These are phyloP conservation scores for Penicillium fuscoglaucum DNA, from an alignment of 2,329 filamentous ascomycete species.

Conservation along the genomic window DNA sequence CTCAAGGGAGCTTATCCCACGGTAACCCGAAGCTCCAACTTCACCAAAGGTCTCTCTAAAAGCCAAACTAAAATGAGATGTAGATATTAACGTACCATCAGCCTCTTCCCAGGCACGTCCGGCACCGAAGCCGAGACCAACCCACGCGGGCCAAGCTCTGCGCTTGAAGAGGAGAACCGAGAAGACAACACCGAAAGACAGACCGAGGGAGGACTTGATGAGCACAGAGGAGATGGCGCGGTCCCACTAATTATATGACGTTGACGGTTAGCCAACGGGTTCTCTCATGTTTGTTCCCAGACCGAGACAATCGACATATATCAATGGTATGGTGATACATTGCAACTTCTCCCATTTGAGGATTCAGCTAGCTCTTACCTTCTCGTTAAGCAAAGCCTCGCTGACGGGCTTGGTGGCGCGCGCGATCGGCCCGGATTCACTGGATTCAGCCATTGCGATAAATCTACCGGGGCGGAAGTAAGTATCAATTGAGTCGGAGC, in stretches of 20 bases:
- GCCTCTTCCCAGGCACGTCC: constrained; percentile 98
- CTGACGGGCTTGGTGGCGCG: constrained; percentile 78
- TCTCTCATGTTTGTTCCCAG: not conserved
- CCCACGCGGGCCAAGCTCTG: constrained; percentile 94
- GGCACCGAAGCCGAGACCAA: constrained; percentile 91
- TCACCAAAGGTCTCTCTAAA: not conserved
- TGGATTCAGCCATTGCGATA: constrained; percentile 57
- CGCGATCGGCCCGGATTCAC: constrained; percentile 59
- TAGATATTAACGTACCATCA: constrained; percentile 63
- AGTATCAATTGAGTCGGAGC: constrained; percentile 7
- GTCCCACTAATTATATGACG: constrained; percentile 72
- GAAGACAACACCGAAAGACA: constrained; percentile 97
- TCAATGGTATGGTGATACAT: not conserved
- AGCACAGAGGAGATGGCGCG: constrained; percentile 96
- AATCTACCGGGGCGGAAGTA: constrained; percentile 21
- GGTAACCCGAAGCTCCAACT: not conserved
- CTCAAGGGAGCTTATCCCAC: not conserved
- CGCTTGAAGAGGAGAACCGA: constrained; percentile 98
- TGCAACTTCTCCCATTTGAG: not conserved
- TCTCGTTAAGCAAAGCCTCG: constrained; percentile 97
- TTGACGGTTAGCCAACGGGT: constrained; percentile 20
- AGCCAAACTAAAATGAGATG: not conserved
- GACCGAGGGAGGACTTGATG: constrained; percentile 92
- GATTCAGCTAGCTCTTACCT: constrained; percentile 60
- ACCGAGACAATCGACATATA: not conserved